These are phyloP conservation scores for Heliamphora pulchella DNA, from an alignment of 179 eudicot species.

Conservation along the genomic window DNA sequence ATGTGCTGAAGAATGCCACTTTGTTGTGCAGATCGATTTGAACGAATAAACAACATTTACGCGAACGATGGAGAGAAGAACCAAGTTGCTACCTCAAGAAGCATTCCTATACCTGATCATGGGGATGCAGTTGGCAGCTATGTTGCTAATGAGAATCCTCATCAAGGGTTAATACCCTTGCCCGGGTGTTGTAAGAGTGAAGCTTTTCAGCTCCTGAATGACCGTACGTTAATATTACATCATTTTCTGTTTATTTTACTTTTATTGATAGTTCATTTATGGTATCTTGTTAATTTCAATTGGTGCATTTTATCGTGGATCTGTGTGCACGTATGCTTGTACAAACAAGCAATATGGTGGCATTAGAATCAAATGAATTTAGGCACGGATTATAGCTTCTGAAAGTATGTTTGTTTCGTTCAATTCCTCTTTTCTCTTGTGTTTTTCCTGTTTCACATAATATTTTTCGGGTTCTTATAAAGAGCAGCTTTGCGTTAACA, in stretches of 20 bases:
- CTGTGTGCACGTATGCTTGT: not conserved
- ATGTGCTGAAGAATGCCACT: conserved; percentile 10
- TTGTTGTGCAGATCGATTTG: conserved; percentile 42
- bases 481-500: not conserved
- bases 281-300: not conserved
- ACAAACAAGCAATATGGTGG: not conserved
- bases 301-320: not conserved
- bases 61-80: conserved; percentile 51
- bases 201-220: conserved; percentile 59
- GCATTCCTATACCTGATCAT: conserved; percentile 28
- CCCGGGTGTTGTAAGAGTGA: conserved; percentile 55
- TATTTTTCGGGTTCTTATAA: not conserved
- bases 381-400: not conserved
- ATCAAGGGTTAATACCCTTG: conserved; percentile 40
- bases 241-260: not conserved
- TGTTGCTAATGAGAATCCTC: conserved; percentile 34
- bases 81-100: conserved; percentile 34
- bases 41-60: conserved; percentile 41
- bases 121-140: conserved; percentile 39
- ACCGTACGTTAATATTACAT: conserved; percentile 38
- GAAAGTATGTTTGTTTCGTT: not conserved
- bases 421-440: not conserved
- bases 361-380: not conserved
- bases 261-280: not conserved
- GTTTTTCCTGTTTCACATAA: not conserved